phyloP scores from a whole-genome alignment of 78 protist genomes.

The Corallochytrium limacisporum region DNA sequence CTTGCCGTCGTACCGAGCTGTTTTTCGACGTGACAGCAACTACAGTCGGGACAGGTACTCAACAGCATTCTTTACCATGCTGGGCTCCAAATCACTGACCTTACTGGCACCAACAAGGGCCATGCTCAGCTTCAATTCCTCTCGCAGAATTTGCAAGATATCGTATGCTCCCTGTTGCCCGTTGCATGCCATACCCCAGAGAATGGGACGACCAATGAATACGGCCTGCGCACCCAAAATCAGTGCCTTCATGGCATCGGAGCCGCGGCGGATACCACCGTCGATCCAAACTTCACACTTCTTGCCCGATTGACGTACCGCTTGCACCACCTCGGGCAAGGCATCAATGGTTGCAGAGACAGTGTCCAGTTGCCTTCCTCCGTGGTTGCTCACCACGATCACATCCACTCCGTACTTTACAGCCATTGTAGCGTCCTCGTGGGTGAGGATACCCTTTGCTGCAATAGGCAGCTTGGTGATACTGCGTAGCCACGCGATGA shows the following conservation, averaged over 20 bases:
- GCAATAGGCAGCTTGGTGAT: constrained; percentile 37
- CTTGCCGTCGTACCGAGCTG: too few species aligned
- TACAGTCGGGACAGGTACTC: too few species aligned
- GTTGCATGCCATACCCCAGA: constrained; percentile 33
- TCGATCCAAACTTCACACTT: constrained; percentile 51
- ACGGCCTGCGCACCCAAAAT: constrained; percentile 39
- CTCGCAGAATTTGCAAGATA: neutral
- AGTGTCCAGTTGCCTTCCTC: too few species aligned
- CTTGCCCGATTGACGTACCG: constrained; percentile 25
- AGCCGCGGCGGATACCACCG: constrained; percentile 67
- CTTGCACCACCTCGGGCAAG: constrained; percentile 24
- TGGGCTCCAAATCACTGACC: too few species aligned
- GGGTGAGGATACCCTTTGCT: constrained; percentile 50
- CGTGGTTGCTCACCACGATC: constrained; percentile 60
- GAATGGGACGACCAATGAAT: constrained; percentile 46
- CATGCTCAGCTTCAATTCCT: neutral
- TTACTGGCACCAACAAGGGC: neutral
- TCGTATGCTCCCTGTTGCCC: neutral
- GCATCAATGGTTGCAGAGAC: constrained; percentile 17
- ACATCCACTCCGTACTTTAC: constrained; percentile 36
- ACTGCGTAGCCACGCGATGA: constrained; percentile 42
- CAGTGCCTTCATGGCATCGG: constrained; percentile 16
- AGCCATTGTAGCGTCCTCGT: constrained; percentile 47
- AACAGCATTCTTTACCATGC: too few species aligned
- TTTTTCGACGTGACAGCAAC: too few species aligned